Base-by-base conservation (phyloP, 225 moss, liverwort and hornwort genomes). In the Ulota crispa region DNA sequence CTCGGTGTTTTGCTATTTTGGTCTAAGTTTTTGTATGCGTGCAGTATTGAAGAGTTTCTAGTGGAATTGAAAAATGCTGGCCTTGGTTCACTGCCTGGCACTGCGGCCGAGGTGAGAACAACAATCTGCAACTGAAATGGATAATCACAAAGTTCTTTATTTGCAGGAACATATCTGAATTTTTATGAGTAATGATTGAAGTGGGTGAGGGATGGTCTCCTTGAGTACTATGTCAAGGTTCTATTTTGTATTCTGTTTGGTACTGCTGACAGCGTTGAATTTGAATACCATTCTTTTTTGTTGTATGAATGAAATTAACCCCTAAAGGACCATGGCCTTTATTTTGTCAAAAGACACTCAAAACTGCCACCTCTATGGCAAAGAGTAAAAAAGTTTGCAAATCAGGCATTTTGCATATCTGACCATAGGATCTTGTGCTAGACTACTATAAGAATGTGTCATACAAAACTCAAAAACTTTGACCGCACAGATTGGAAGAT, bases 51-150 rank as follows among this genome's bases (percentile, higher is more conserved):
- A 81, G 91, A 91, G 59, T 96, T 89, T 84, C 73, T 96, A 72
- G 74, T 89, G 66, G 93, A 93, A 79, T 85, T 96, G 78, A 94
- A 92, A 88, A 85, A 82, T 18, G 92, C 94, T 76, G 96, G 96
- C 67, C 89, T 96, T 42, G 94, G 96, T 63, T 96, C 96, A 45
- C 85, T 96, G 69, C 96, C 94, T 67, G 96, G 96, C 79, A 96
- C 94, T 78, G 96, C 96, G 56, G 96, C 96, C 80, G 94, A 96
- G 89, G 96, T 96, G 85, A 70, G 85, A 87, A 70, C 56, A 24
- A 30, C 10, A 20, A 27, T 23, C 8, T 68, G 45, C 61, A 77
- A 67, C 16, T 68, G 65, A 41, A 71, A 37, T 64, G 21, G 74
- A 69, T 65, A 28, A 23, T 28, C 9, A 42, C 19, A 28, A 61